Evolutionary conservation across 768 basidiomycete species (phyloP), one percentile per base, ranked within the genome.

Genomic region (Boletellus ananas): DNA sequence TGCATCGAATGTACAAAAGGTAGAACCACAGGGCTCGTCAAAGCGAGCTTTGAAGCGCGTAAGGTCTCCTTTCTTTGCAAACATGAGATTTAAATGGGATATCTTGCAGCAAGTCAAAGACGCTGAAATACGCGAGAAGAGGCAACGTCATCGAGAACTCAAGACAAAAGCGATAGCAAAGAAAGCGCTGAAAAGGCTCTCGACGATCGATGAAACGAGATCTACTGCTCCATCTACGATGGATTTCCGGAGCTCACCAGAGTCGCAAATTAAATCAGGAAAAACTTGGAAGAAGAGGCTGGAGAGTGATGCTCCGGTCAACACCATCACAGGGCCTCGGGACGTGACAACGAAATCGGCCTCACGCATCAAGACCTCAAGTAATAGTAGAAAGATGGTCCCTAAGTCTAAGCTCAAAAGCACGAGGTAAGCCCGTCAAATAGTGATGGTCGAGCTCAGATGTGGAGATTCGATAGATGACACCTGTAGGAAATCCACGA

Each of bases 1-100:
- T 12, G 18, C 51, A 27, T 40, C 52, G 4, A 17, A 25, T 14
- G 13, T 37, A 34, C 57, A 41, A 17, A 44, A 6, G 2, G 34
- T 18, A 17, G 49, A 45, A 23, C 51, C 62, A 8, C 56, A 58
- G 57, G 31, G 63, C 54, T 36, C 65, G 55, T 88, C 85, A 2
- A 87, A 80, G 57, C 77, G 85, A 43, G 78, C 78, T 4, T 67
- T 78, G 53, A 87, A 85, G 65, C 76, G 81, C 67, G 87, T 84
- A 58, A 20, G 75, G n/a, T 17, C 12, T 38, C 4, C 50, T 34
- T 41, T 34, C 37, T 37, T 36, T 12, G n/a, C 20, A 11, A 16
- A 31, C 3, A 7, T 18, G 16, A 27, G 35, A 34, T 34, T 10
- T 25, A 50, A 38, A 52, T 31, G 16, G 33, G 23, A 40, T 23